Evolutionary conservation across 1,139 yeast genomes (phyloP).

Genomic region (Hansenula sp.): DNA sequence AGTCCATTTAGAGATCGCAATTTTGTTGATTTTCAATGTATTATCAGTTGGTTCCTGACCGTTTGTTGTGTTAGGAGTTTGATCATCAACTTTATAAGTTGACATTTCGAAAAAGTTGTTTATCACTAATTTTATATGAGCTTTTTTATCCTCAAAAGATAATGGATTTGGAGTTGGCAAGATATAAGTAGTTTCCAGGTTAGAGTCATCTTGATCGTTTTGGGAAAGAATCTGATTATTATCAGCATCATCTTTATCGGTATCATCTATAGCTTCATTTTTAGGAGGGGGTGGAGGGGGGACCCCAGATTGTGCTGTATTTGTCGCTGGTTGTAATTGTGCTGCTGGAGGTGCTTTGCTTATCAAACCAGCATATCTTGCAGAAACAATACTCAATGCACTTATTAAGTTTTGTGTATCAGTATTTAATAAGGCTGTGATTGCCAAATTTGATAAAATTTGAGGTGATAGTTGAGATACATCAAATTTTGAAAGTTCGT

Average conservation of each 20-base stretch:
- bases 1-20: constrained; percentile 62
- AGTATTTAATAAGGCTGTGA: constrained; percentile 56
- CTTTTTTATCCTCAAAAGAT: constrained; percentile 45
- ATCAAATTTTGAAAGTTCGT: constrained; percentile 64
- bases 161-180: constrained; percentile 56
- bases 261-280: constrained; percentile 23
- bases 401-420: constrained; percentile 53
- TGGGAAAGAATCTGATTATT: constrained; percentile 16
- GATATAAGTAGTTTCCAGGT: constrained; percentile 43
- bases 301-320: not conserved
- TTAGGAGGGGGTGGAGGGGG: constrained; percentile 9
- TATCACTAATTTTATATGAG: constrained; percentile 49
- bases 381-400: constrained; percentile 64
- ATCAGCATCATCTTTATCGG: constrained; percentile 25
- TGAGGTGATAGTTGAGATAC: constrained; percentile 64
- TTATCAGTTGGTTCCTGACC: constrained; percentile 6
- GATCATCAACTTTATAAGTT: constrained; percentile 9
- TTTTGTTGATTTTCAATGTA: constrained; percentile 41
- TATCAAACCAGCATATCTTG: constrained; percentile 48
- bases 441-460: constrained; percentile 61
- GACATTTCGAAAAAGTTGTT: constrained; percentile 48
- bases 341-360: constrained; percentile 21
- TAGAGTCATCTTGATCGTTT: constrained; percentile 31
- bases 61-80: not conserved
- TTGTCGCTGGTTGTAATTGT: not conserved